A percentile compares a stretch with the other conserved stretches of the same genome.
Evolutionary conservation across 2,329 filamentous ascomycete species (phyloP).

Genomic region (Aspergillus caelatus): DNA sequence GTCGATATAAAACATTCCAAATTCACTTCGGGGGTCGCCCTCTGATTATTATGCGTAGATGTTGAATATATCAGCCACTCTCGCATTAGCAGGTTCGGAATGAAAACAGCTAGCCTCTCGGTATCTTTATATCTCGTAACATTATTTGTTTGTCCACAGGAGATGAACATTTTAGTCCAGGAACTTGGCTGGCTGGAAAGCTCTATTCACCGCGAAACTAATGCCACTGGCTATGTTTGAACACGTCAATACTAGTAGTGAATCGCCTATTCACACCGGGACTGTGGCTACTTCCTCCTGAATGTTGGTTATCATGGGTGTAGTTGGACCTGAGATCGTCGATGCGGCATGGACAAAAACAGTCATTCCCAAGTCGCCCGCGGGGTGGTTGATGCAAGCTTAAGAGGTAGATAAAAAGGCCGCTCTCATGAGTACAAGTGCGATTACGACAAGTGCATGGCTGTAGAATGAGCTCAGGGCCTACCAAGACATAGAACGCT

Average conservation of each 20-base stretch:
- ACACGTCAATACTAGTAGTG: neutral
- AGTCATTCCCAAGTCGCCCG: neutral
- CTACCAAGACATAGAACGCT: too few species aligned
- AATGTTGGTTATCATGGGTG: conserved; percentile 5
- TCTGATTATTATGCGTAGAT: neutral
- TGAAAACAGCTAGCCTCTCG: conserved; percentile 46
- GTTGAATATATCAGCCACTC: conserved; percentile 41
- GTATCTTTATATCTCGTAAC: conserved; percentile 12
- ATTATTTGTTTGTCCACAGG: neutral
- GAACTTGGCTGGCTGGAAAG: conserved; percentile 26
- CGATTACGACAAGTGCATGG: too few species aligned
- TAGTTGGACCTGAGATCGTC: neutral
- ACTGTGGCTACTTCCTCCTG: conserved; percentile 9
- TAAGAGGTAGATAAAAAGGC: neutral
- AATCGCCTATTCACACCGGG: too few species aligned
- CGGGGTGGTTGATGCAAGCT: neutral
- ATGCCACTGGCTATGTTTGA: neutral
- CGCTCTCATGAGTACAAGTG: too few species aligned
- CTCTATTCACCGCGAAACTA: conserved; percentile 28
- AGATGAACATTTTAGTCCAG: conserved; percentile 24
- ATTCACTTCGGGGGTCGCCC: neutral
- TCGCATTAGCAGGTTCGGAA: conserved; percentile 55
- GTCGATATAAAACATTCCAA: conserved; percentile 40
- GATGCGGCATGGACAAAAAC: neutral
- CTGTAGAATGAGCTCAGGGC: neutral